Evolutionary conservation across 139 green algal species (phyloP), one percentile per base, ranked within the genome.

Genomic region (Mychonastes homosphaera): DNA sequence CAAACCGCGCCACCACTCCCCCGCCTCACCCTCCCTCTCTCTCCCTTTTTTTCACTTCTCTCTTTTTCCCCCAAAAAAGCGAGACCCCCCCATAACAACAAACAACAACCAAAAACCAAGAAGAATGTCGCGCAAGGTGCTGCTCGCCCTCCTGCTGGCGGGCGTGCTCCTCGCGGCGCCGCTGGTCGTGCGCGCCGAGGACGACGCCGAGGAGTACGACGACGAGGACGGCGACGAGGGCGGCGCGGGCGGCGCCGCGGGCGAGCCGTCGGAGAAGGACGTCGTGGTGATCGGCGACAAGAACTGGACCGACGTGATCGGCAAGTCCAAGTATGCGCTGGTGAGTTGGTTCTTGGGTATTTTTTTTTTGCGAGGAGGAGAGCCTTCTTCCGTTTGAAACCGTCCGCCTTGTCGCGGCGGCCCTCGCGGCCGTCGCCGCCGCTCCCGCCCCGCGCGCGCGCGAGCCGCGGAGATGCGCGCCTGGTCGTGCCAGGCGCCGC

Each of bases 221-320:
- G 72, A 79, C 1, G 72, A 74, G 15, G 63, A 69, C 45, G 61
- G 52, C 3, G 68, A 65, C 21, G 54, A 56, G 4, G 50, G 18
- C 6, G 60, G 48, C 3, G 70, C 56, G 19, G 53, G 46, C 29
- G 18, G 36, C 2, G 58, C 35, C 6, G 63, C 26, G 1, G 69
- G 72, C 10, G 63, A 74, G 6, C 69, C 76, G 2, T n/a, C n/a
- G n/a, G 81, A 90, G 40, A 75, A 74, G 38, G 78, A 87, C 33
- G 83, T 89, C 1, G 64, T 83, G 24, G 82, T 90, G 4, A 19
- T 88, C 55, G 88, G 77, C 4, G 41, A 58, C 5, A 70, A 74
- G 45, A 89, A 88, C 65, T 90, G 76, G n/a, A 75, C 84, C 6
- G 53, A 69, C 3, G 72, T 47, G 1, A 43, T 88, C 2, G 59